Percentiles rank a stretch among this genome's conserved stretches.
Evolutionary conservation across 148 eudicot species (phyloP).

Genomic region (Rhododendron kiyosumense): DNA sequence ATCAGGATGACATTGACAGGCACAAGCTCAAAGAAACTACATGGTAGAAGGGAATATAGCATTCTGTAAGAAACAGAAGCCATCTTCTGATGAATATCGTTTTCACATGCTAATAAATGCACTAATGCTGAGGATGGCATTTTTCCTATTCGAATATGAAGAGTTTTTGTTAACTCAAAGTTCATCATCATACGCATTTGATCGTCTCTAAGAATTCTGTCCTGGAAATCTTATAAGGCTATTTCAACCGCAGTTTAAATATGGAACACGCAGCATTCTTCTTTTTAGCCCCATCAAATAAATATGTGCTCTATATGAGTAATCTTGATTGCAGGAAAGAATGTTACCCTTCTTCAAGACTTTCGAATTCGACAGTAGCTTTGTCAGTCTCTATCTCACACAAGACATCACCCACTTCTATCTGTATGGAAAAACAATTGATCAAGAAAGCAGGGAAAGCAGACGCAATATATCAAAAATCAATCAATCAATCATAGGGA

Average conservation of each 20-base stretch:
- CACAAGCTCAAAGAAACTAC: background rate
- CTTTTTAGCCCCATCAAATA: background rate
- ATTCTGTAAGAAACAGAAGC: background rate
- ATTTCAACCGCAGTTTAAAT: background rate
- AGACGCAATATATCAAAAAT: constrained; percentile 10
- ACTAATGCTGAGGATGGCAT: background rate
- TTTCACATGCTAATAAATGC: background rate
- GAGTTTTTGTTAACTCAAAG: background rate
- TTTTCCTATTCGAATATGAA: background rate
- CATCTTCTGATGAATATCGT: background rate
- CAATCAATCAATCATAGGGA: background rate
- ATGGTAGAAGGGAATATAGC: background rate
- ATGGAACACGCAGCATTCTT: background rate
- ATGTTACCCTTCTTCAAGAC: constrained; percentile 95
- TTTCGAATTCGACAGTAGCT: constrained; percentile 88
- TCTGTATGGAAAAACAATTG: constrained; percentile 40
- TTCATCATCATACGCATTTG: background rate
- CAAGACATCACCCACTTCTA: constrained; percentile 83
- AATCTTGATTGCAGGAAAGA: constrained; percentile 9
- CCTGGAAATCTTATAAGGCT: background rate
- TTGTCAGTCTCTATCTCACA: constrained; percentile 98
- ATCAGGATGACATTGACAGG: background rate
- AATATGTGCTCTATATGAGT: background rate
- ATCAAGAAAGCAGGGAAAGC: constrained; percentile 8
- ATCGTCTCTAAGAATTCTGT: background rate